Conservation (phyloP, 2,329 filamentous ascomycete species). For the Pseudogymnoascus sp. region DNA sequence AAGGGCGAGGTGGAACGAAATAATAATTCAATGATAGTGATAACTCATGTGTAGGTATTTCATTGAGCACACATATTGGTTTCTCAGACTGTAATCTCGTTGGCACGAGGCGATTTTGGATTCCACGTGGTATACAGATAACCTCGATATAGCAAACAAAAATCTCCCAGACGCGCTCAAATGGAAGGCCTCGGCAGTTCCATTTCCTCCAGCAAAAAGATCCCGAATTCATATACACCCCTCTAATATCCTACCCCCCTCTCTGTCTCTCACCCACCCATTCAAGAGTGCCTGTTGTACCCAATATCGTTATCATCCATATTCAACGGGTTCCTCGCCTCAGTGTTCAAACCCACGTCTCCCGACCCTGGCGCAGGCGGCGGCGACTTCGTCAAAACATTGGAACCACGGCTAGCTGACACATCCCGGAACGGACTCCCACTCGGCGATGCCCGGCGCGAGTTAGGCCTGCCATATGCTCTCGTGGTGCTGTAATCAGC, state of each 20-base stretch:
- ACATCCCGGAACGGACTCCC: constrained; percentile 1
- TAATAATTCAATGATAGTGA: not conserved
- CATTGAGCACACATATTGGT: not conserved
- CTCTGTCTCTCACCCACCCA: not conserved
- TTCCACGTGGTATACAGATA: not conserved
- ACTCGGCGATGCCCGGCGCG: not conserved
- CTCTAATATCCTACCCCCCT: not conserved
- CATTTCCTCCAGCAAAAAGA: not conserved
- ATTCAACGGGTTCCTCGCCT: constrained; percentile 3
- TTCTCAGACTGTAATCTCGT: not conserved
- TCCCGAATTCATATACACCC: not conserved
- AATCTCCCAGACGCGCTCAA: not conserved
- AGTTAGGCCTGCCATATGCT: not conserved
- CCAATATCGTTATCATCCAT: constrained; percentile 5
- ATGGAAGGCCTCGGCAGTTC: not conserved
- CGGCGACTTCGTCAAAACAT: not conserved
- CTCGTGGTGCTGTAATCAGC: not conserved
- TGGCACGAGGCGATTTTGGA: not conserved
- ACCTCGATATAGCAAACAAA: not conserved
- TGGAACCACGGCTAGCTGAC: not conserved
- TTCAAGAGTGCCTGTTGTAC: not conserved
- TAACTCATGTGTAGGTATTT: not conserved
- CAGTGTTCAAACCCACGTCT: not conserved
- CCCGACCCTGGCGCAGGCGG: not conserved
- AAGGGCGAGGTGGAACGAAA: not conserved